These are phyloP conservation scores for Debaryomyces fabryi DNA, from an alignment of 1,139 yeast genomes.

Conservation along the genomic window DNA sequence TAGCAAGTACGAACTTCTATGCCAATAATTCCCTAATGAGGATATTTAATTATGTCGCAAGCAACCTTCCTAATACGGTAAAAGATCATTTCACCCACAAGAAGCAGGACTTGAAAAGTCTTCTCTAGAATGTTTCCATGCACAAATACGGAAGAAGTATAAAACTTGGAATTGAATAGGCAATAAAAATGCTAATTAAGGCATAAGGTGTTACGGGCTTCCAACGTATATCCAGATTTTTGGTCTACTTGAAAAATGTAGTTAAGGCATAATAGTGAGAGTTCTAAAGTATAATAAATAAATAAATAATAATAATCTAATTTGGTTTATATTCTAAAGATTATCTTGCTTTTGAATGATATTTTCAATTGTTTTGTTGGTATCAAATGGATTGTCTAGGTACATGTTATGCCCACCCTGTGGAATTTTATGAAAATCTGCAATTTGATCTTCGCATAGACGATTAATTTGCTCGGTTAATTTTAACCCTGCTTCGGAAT, in stretches of 20 bases:
- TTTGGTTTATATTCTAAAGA: background rate
- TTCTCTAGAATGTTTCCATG: background rate
- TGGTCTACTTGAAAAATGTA: too few relatives aligned
- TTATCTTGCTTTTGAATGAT: background rate
- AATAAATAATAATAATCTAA: background rate
- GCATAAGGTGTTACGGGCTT: background rate
- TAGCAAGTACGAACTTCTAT: background rate
- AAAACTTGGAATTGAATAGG: background rate
- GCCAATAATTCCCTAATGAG: background rate
- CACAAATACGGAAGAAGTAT: background rate
- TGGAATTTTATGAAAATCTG: conserved; percentile 29
- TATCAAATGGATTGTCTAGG: conserved; percentile 54
- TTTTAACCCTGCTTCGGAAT: conserved; percentile 66
- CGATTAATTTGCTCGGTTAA: conserved; percentile 43
- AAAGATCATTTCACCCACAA: background rate
- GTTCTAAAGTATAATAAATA: background rate
- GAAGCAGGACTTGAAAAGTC: background rate
- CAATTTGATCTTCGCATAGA: conserved; percentile 14
- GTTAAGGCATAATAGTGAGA: too few relatives aligned
- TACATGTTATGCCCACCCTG: conserved; percentile 53
- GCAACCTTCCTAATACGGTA: conserved; percentile 5
- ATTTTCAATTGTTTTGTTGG: conserved; percentile 37
- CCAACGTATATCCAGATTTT: too few relatives aligned
- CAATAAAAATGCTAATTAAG: background rate
- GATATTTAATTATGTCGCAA: background rate